These are phyloP conservation scores for Dothiorella sarmentorum DNA, from an alignment of 2,329 filamentous ascomycete species.

Conservation along the genomic window DNA sequence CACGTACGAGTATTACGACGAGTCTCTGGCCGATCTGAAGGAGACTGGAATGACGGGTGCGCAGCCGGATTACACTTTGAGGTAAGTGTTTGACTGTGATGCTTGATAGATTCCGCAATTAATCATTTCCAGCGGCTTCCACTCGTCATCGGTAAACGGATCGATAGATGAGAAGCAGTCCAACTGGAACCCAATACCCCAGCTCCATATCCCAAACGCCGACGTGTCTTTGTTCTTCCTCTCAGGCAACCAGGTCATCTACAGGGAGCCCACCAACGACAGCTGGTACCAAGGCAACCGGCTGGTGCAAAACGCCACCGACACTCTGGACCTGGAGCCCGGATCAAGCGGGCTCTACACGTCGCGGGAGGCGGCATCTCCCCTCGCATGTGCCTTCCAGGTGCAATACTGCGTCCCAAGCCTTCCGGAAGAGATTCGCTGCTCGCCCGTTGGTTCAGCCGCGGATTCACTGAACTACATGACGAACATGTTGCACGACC, in stretches of 20 bases:
- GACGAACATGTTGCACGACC: background rate
- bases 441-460: background rate
- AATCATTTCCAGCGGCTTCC: background rate
- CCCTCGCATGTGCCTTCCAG: slow-evolving; percentile 18
- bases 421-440: background rate
- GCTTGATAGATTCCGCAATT: background rate
- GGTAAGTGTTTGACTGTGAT: too few species aligned
- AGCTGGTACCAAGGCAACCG: slow-evolving; percentile 26
- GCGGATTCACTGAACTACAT: background rate
- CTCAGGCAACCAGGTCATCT: slow-evolving; percentile 27
- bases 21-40: background rate
- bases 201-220: slow-evolving; percentile 28
- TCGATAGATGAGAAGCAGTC: background rate
- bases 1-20: background rate
- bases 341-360: background rate
- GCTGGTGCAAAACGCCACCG: background rate
- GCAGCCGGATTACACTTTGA: background rate
- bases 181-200: slow-evolving; percentile 25
- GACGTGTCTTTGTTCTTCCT: slow-evolving; percentile 34
- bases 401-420: slow-evolving; percentile 19
- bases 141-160: background rate
- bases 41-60: background rate
- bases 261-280: slow-evolving; percentile 27
- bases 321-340: background rate
- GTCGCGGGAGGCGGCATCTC: slow-evolving; percentile 13